A percentile compares a stretch with the other conserved stretches of the same genome.
These are phyloP conservation scores for Pyrus betulifolia DNA, from an alignment of 306 rosid species.

Conservation along the genomic window DNA sequence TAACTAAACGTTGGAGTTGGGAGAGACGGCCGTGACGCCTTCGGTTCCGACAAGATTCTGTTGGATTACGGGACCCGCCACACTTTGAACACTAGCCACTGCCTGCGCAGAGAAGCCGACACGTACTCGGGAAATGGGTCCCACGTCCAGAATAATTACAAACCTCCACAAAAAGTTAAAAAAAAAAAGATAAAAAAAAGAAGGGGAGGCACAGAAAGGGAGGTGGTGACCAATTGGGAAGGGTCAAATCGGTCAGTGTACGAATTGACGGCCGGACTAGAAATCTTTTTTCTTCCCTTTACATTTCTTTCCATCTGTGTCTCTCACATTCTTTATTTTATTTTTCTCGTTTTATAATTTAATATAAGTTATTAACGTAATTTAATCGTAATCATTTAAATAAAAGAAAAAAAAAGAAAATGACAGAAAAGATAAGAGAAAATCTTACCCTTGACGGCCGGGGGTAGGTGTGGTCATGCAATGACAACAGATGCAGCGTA, in stretches of 20 bases:
- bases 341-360: too few relatives aligned
- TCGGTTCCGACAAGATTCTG: constrained; percentile 45
- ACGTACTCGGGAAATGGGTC: not conserved
- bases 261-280: constrained; percentile 33
- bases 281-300: too few relatives aligned
- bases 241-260: constrained; percentile 21
- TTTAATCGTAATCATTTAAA: accelerated
- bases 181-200: too few relatives aligned
- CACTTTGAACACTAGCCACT: not conserved
- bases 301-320: accelerated
- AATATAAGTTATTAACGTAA: too few relatives aligned
- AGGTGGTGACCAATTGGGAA: not conserved
- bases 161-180: not conserved
- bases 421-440: too few relatives aligned
- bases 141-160: not conserved
- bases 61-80: constrained; percentile 9
- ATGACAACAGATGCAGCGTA: not conserved
- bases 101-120: not conserved
- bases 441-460: constrained; percentile 10
- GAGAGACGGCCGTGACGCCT: constrained; percentile 37
- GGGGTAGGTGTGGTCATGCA: not conserved
- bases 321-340: accelerated
- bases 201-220: constrained; percentile 4
- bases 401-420: accelerated
- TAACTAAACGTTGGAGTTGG: not conserved